Conservation (phyloP, 2,329 filamentous ascomycete species). For the Ceratocystis papillata region DNA sequence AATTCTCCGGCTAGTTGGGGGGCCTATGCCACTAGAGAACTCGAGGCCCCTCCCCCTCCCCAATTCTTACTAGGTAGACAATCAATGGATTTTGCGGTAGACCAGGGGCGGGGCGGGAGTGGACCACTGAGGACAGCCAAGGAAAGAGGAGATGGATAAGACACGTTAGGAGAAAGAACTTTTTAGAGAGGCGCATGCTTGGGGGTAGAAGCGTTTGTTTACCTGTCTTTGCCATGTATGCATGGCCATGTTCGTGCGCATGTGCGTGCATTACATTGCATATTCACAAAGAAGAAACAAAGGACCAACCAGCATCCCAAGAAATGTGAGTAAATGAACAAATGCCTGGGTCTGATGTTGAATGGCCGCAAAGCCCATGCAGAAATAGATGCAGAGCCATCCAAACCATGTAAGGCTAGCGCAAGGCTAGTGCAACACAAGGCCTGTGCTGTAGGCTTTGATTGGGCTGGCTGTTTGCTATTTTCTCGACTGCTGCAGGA, state of each 20-base stretch:
- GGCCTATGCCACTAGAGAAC: not conserved
- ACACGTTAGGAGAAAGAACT: not conserved
- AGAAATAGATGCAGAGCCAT: not conserved
- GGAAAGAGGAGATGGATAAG: not conserved
- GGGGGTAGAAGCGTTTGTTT: too few relatives aligned
- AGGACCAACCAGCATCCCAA: not conserved
- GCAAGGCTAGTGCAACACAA: constrained; percentile 7
- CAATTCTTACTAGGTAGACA: not conserved
- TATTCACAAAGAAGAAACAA: too few relatives aligned
- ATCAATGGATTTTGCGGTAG: not conserved
- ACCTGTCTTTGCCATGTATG: too few relatives aligned
- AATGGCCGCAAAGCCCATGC: not conserved
- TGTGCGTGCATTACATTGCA: too few relatives aligned
- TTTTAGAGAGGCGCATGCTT: too few relatives aligned
- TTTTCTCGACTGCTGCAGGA: not conserved
- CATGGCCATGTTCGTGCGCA: too few relatives aligned
- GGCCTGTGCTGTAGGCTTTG: constrained; percentile 1
- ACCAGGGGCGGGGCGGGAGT: constrained; percentile 8
- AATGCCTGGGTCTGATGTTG: not conserved
- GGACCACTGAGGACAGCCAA: not conserved
- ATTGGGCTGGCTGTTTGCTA: not conserved
- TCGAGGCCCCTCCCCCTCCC: not conserved
- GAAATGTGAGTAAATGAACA: not conserved
- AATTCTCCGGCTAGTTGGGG: not conserved
- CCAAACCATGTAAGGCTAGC: not conserved